phyloP scores from a whole-genome alignment of 164 flowering plant genomes.

The Magnolia changhungtana region DNA sequence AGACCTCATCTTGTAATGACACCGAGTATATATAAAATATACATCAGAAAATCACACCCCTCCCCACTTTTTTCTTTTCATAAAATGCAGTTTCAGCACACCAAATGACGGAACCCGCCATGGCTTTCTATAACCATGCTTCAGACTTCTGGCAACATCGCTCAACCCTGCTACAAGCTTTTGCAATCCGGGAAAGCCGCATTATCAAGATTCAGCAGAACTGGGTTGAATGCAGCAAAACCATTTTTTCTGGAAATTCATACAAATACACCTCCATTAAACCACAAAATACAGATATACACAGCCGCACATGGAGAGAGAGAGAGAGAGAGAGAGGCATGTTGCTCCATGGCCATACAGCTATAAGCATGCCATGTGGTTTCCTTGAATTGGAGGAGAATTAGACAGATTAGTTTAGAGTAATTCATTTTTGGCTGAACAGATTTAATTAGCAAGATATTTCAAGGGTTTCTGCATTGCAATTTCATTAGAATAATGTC shows the following conservation, averaged over 20 bases:
- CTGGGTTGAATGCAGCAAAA: constrained; percentile 72
- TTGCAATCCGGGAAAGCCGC: not conserved
- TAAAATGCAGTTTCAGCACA: constrained; percentile 1
- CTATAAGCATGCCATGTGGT: no score
- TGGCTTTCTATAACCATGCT: not conserved
- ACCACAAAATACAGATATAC: not conserved
- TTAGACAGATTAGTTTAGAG: no score
- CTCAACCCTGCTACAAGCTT: not conserved
- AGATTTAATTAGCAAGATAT: no score
- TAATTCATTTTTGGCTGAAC: no score
- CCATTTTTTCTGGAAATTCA: constrained; percentile 75
- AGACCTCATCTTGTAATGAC: not conserved
- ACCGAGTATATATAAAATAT: not conserved
- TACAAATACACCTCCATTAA: not conserved
- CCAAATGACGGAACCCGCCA: not conserved
- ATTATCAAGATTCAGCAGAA: constrained; percentile 48
- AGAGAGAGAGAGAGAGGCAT: no score
- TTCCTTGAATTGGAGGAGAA: no score
- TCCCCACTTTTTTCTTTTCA: not conserved
- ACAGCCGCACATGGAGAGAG: no score
- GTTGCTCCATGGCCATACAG: no score
- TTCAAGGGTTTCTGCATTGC: no score
- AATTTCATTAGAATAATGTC: no score
- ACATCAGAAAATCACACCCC: not conserved
- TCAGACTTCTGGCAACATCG: not conserved